Conservation (phyloP, 2,329 filamentous ascomycete genomes). For the Graphiopsis chlorocephala region DNA sequence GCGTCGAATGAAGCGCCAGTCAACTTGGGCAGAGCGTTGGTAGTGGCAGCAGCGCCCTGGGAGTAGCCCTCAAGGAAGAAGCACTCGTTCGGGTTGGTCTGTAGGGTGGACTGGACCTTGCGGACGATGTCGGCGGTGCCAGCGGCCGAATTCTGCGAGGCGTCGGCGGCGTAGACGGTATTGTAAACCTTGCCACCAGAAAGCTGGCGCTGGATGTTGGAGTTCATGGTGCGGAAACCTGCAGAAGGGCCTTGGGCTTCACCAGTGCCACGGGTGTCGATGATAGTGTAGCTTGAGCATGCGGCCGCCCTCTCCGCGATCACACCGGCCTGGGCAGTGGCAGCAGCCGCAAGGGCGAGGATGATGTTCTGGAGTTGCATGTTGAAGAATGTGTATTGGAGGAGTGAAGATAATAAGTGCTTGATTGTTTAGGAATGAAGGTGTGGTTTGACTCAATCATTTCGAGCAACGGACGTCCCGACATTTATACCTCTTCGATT, state of each 20-base stretch:
- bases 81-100: constrained; percentile 30
- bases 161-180: constrained; percentile 37
- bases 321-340: neutral
- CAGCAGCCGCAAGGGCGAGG: constrained; percentile 4
- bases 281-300: constrained; percentile 21
- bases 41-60: constrained; percentile 38
- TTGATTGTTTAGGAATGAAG: neutral
- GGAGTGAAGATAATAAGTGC: neutral
- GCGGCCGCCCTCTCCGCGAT: neutral
- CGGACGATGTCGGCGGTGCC: constrained; percentile 37
- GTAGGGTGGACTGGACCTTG: constrained; percentile 30
- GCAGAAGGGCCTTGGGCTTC: constrained; percentile 27
- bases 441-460: neutral
- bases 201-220: constrained; percentile 27
- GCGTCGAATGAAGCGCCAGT: constrained; percentile 35
- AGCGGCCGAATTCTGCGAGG: constrained; percentile 23
- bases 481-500: neutral
- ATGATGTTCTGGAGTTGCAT: constrained; percentile 8
- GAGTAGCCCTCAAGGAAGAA: constrained; percentile 40
- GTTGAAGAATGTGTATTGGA: neutral
- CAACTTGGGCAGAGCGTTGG: constrained; percentile 33
- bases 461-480: neutral
- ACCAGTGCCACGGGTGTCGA: constrained; percentile 28
- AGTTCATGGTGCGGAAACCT: constrained; percentile 35
- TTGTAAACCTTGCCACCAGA: constrained; percentile 36